Conservation (phyloP, 2,329 filamentous ascomycete genomes). For the Aspergillus brunneoviolaceus region DNA sequence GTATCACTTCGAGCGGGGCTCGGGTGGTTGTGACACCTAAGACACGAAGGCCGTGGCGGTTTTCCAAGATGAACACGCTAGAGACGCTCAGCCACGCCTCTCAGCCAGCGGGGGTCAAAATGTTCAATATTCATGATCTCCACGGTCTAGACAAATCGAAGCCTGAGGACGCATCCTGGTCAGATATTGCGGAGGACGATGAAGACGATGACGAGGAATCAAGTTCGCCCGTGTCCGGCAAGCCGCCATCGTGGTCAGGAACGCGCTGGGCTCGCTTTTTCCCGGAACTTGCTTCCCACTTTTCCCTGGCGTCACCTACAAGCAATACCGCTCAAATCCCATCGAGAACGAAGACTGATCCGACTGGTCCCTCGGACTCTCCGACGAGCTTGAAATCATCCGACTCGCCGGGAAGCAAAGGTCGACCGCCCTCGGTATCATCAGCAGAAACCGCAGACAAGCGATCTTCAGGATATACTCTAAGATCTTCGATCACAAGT, state of each 20-base stretch:
- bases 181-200: not conserved
- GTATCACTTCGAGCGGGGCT: not conserved
- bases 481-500: constrained; percentile 35
- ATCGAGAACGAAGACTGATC: not conserved
- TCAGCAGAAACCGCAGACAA: constrained; percentile 29
- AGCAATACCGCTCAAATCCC: constrained; percentile 13
- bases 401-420: not conserved
- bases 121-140: not conserved
- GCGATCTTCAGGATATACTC: constrained; percentile 39
- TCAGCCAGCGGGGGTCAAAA: not conserved
- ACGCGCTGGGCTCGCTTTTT: constrained; percentile 29
- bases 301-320: constrained; percentile 27
- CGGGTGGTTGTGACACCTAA: not conserved
- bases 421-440: constrained; percentile 21
- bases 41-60: not conserved
- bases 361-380: constrained; percentile 5
- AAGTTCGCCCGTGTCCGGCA: constrained; percentile 29
- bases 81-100: not conserved
- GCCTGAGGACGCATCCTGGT: not conserved
- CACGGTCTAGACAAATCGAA: not conserved
- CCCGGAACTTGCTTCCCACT: constrained; percentile 30
- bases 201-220: constrained; percentile 14
- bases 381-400: constrained; percentile 4
- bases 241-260: constrained; percentile 18
- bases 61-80: not conserved